Evolutionary conservation across 192 early-diverging fungal genomes (phyloP), one percentile per base, ranked within the genome.

Genomic region (Polychytrium aggregatum): DNA sequence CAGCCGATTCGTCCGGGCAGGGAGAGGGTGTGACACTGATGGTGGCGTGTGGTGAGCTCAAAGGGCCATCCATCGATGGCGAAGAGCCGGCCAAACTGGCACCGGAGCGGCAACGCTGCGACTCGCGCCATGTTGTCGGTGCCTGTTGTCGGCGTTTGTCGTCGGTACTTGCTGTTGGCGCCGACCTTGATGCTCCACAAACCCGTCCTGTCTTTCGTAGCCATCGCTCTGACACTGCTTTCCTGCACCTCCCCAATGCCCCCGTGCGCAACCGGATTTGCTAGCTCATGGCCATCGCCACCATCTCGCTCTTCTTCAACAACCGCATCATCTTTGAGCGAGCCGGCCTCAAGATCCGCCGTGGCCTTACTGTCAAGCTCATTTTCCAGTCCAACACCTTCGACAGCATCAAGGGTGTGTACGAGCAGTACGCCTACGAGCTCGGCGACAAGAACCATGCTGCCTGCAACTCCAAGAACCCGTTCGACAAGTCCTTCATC

Each of bases 231-330:
- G 31, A 4, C n/a, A n/a, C n/a, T n/a, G n/a, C n/a, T n/a, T n/a
- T n/a, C n/a, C n/a, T n/a, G n/a, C n/a, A n/a, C n/a, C n/a, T n/a
- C n/a, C n/a, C n/a, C n/a, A n/a, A n/a, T n/a, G n/a, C n/a, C n/a
- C n/a, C n/a, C n/a, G n/a, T n/a, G n/a, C n/a, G 13, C n/a, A 2
- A 21, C n/a, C n/a, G n/a, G n/a, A n/a, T n/a, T n/a, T n/a, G n/a
- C 2, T 30, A 76, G 74, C 52, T 75, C 16, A 97, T 97, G 96
- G 96, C 96, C 11, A 88, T 99, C 56, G 83, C 96, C 24, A 86
- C 92, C 1, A 62, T 99, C 17, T 70, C 78, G 22, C 49, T 88
- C 42, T 83, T 92, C 43, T 94, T 86, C 62, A 87, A 91, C 67
- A 93, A 93, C 64, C 61, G 79, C 37, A 62, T 68, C 30, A 64